Conservation (phyloP, 2,329 filamentous ascomycete genomes). For the Sporothrix inflata region DNA sequence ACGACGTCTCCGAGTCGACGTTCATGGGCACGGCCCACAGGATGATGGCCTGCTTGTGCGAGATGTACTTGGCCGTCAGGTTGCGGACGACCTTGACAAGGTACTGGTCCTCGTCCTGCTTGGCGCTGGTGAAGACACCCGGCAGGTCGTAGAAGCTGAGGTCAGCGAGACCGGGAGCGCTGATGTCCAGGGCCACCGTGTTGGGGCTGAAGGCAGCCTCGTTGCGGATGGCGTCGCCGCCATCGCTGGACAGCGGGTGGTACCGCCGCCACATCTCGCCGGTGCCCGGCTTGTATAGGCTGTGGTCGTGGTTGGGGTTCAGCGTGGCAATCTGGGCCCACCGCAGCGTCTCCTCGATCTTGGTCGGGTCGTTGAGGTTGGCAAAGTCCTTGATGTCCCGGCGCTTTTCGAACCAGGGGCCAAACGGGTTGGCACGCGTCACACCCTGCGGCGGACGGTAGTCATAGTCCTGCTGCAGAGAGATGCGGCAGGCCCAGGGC, state of each 20-base stretch:
- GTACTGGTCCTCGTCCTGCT: constrained; percentile 65
- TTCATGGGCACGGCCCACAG: constrained; percentile 79
- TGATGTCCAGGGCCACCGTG: constrained; percentile 75
- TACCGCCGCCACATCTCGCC: constrained; percentile 33
- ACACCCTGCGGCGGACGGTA: constrained; percentile 40
- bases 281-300: constrained; percentile 56
- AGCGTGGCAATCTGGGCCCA: constrained; percentile 79
- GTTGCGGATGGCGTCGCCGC: constrained; percentile 37
- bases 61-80: constrained; percentile 70
- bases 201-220: constrained; percentile 80
- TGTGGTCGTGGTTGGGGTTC: constrained; percentile 62
- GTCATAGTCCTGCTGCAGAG: constrained; percentile 65
- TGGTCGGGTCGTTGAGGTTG: constrained; percentile 59
- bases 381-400: constrained; percentile 63
- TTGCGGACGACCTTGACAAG: constrained; percentile 73
- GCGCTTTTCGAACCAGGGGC: constrained; percentile 64
- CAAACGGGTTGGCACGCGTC: constrained; percentile 58
- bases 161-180: constrained; percentile 69
- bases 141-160: constrained; percentile 85
- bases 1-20: constrained; percentile 75
- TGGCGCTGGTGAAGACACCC: constrained; percentile 74
- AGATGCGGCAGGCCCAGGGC: constrained; percentile 69
- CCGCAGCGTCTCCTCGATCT: constrained; percentile 69
- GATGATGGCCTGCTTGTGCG: constrained; percentile 70
- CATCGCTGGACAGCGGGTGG: constrained; percentile 40